A percentile compares a stretch with the other conserved stretches of the same genome.
phyloP scores from a whole-genome alignment of 2,329 filamentous ascomycete genomes.

The Parastagonospora nodorum region DNA sequence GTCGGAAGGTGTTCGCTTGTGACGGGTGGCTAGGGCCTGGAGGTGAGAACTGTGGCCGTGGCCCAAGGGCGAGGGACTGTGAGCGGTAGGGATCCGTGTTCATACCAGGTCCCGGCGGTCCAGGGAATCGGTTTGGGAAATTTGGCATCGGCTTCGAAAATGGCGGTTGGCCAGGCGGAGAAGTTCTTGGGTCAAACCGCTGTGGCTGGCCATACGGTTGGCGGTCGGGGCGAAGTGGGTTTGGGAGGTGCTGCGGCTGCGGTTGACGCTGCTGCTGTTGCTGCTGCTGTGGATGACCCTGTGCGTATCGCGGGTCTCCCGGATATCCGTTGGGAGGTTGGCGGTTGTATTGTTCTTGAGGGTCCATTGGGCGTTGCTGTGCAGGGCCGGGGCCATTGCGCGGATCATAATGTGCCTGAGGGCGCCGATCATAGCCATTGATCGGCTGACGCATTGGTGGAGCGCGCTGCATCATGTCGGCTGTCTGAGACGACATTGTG shows the following conservation, averaged over 20 bases:
- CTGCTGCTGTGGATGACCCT: constrained; percentile 29
- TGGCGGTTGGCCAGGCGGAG: constrained; percentile 54
- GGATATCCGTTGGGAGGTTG: constrained; percentile 48
- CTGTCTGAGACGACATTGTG: constrained; percentile 61
- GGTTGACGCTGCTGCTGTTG: constrained; percentile 47
- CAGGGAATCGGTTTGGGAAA: constrained; percentile 62
- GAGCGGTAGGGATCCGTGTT: constrained; percentile 87
- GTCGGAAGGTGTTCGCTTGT: constrained; percentile 76
- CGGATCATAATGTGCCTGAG: constrained; percentile 35
- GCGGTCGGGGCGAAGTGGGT: constrained; percentile 66
- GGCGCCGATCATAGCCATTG: constrained; percentile 47
- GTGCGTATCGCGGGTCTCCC: constrained; percentile 38
- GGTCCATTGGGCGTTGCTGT: constrained; percentile 35
- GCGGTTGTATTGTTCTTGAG: constrained; percentile 34
- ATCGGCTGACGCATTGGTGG: constrained; percentile 63
- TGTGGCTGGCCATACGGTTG: constrained; percentile 75
- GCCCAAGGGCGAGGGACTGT: constrained; percentile 83
- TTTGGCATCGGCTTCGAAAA: constrained; percentile 61
- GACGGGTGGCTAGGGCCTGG: constrained; percentile 49
- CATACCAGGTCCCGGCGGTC: constrained; percentile 66
- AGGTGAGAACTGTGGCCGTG: constrained; percentile 74
- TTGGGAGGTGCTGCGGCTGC: constrained; percentile 63
- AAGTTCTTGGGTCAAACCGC: constrained; percentile 67
- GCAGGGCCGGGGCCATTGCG: constrained; percentile 29
- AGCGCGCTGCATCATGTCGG: constrained; percentile 64